Evolutionary conservation across 176 grass and related monocot species (phyloP).

Genomic region (Ananas comosus): DNA sequence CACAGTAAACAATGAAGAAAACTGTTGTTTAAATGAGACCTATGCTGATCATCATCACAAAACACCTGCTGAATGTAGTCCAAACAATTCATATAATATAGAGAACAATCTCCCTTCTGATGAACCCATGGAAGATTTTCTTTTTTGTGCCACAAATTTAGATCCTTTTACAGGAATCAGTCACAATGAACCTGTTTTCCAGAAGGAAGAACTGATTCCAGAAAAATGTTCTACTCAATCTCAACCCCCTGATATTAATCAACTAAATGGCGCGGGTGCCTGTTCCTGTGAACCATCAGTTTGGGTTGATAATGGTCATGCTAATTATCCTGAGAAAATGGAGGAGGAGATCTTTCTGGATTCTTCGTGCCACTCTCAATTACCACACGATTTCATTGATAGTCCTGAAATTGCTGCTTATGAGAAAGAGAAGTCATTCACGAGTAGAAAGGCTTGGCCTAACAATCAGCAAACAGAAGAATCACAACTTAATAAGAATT

Average conservation of each 20-base stretch:
- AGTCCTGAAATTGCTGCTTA: conserved; percentile 8
- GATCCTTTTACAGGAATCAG: conserved; percentile 14
- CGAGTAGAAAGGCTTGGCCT: neutral
- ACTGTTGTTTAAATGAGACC: conserved; percentile 13
- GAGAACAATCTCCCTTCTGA: conserved; percentile 23
- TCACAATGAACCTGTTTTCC: neutral
- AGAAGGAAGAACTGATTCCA: conserved; percentile 11
- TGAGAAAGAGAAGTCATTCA: conserved; percentile 16
- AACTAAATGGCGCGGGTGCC: neutral
- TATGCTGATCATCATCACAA: conserved; percentile 10
- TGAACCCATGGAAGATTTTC: conserved; percentile 13
- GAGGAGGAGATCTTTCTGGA: conserved; percentile 27
- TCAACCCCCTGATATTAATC: neutral
- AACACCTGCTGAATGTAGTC: neutral
- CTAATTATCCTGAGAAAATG: conserved; percentile 24
- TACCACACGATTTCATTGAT: neutral
- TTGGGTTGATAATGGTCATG: neutral
- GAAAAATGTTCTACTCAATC: neutral
- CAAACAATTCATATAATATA: conserved; percentile 12
- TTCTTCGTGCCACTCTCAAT: conserved; percentile 13
- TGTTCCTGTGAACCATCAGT: neutral
- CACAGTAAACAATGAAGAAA: neutral
- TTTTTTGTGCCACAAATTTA: conserved; percentile 17
- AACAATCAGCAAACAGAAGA: conserved; percentile 13
- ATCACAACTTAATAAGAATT: conserved; percentile 3